Conservation (phyloP, 169 alveolate species). For the Prorocentrum cordatum region DNA sequence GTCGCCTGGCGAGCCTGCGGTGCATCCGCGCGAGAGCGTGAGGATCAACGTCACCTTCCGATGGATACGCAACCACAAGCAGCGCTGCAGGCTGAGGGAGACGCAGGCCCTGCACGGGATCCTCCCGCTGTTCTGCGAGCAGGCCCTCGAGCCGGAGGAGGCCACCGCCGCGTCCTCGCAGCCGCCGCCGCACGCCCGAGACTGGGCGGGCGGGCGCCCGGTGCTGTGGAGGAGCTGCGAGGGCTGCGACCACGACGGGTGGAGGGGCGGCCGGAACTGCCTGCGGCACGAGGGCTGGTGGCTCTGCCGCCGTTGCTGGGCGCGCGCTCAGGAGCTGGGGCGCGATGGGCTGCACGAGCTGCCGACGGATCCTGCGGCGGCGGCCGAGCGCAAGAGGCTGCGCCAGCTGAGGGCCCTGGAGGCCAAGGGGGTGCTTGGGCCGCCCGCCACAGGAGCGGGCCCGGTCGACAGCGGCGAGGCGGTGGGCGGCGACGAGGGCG, state of each 20-base stretch:
- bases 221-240: slow-evolving; percentile 23
- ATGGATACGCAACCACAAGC: slow-evolving; percentile 63
- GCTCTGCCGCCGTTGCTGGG: too few relatives aligned
- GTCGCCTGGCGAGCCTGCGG: background rate
- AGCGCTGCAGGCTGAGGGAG: background rate
- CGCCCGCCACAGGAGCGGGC: too few relatives aligned
- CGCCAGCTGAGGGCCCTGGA: too few relatives aligned
- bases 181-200: background rate
- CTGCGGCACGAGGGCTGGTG: slow-evolving; percentile 10
- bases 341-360: too few relatives aligned
- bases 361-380: too few relatives aligned
- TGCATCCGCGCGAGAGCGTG: background rate
- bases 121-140: background rate
- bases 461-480: too few relatives aligned
- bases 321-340: too few relatives aligned
- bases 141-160: background rate
- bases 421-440: too few relatives aligned
- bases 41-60: slow-evolving; percentile 49
- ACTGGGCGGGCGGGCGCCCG: background rate
- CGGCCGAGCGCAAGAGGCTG: too few relatives aligned
- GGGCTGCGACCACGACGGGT: slow-evolving; percentile 26
- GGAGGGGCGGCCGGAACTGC: slow-evolving; percentile 54
- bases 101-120: background rate
- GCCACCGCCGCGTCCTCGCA: background rate
- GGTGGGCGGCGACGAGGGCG: too few relatives aligned